Base-by-base conservation (phyloP, 768 basidiomycete genomes). In the Agaricus sinodeliciosus region DNA sequence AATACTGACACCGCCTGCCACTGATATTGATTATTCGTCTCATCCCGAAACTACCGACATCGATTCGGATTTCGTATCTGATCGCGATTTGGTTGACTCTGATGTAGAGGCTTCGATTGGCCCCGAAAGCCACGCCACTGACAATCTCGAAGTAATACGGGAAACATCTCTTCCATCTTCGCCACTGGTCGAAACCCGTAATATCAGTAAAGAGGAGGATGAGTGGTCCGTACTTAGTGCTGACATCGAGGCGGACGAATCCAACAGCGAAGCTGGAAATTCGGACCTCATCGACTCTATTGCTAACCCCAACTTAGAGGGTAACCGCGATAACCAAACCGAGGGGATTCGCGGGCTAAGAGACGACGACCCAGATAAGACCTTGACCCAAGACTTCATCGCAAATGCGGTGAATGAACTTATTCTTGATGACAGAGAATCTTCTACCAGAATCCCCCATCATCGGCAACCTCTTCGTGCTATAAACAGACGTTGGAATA, bases 1-100 rank as follows among this genome's bases (percentile, higher is more conserved):
- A 5, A 65, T 90, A 37, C 81, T 84, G 55, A 90, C 89, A 1
- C 89, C 90, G 6, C 86, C 89, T 3, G 67, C 73, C 8, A 90
- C 87, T 0, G 90, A 90, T 60, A 61, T 80, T 34, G 79, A 82
- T 54, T 72, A 73, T 45, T 76, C 77, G 27, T 81, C 80, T 18
- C 74, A 73, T 55, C 71, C 70, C 2, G 75, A 75, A 35, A 69
- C 71, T 41, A 73, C 52, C 13, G 52, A 75, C 57, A 69, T 77
- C 13, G 78, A 80, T 49, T 78, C 77, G 0, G 82, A 83, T 48
- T 73, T 74, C 55, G 67, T 76, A 37, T 76, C 78, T 26, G 80
- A 78, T 46, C 65, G 63, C 22, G 76, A 78, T 42, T 65, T 73
- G 42, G 34, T 25, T 15, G 75, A 78, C 48, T 77, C 78, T 4